These are phyloP conservation scores for Benincasa hispida DNA, from an alignment of 306 rosid genomes.

Conservation along the genomic window DNA sequence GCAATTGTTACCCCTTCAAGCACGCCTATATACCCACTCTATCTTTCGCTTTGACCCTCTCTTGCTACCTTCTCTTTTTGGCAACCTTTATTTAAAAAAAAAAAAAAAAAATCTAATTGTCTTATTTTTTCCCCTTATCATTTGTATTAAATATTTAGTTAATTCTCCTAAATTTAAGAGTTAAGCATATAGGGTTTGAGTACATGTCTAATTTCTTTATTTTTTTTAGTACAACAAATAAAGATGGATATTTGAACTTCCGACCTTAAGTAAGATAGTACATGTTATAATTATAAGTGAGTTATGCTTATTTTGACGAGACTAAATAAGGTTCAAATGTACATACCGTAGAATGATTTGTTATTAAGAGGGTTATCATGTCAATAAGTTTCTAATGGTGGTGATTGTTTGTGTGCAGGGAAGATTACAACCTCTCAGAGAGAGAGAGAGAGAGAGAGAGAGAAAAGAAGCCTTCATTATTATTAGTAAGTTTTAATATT, in stretches of 20 bases:
- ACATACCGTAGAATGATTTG: too few relatives aligned
- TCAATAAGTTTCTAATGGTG: neutral
- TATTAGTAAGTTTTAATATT: neutral
- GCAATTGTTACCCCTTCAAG: neutral
- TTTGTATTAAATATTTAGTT: neutral
- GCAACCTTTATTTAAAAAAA: neutral
- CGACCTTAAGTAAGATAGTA: too few relatives aligned
- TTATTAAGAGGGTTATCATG: neutral
- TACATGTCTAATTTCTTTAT: too few relatives aligned
- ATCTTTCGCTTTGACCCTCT: neutral
- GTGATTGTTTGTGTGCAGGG: constrained; percentile 8
- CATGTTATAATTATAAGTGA: too few relatives aligned
- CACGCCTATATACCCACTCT: neutral
- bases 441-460: neutral
- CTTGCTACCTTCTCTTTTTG: neutral
- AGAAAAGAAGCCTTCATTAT: constrained; percentile 24
- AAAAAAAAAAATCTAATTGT: neutral
- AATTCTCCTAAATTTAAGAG: neutral
- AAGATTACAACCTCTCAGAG: neutral
- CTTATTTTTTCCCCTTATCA: neutral
- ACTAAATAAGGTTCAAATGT: too few relatives aligned
- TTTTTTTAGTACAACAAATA: too few relatives aligned
- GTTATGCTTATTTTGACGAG: too few relatives aligned
- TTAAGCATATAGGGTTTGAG: neutral
- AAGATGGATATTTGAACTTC: too few relatives aligned